Evolutionary conservation across 345 rosid genomes (phyloP), one percentile per base, ranked within the genome.

Genomic region (Dipteronia dyeriana): DNA sequence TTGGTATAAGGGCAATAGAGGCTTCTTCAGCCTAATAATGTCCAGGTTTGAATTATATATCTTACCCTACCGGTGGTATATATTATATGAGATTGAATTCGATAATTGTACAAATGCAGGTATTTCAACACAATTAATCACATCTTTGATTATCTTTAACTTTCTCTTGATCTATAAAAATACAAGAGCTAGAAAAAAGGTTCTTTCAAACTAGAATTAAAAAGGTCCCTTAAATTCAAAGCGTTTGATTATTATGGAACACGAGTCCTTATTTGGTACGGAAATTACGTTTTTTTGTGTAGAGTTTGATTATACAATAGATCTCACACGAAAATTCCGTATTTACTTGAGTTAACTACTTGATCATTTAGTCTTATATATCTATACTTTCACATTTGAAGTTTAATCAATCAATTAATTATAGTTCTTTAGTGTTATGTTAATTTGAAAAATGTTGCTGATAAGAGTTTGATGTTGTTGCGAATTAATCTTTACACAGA

Each of bases 371-470:
- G 38, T 34, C 4, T 4, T 4, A 34, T 34, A 3, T 3, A 49
- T 49, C 4, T 49, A 49, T 14, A 12, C 14, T 49, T 49, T 49
- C 54, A 49, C 13, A 49, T 4, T 14, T 49, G 54, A 49, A 49
- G 20, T 56, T n/a, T n/a, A 34, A 34, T 34, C 38, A 57, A 57
- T 57, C 23, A 20, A 57, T n/a, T 57, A 57, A 57, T n/a, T n/a
- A n/a, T 57, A 57, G 25, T n/a, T 17, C 23, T 57, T 7, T 57
- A 57, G 62, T n/a, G 1, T 14, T 13, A 20, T n/a, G 63, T 31
- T n/a, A 34, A 34, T 34, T 34, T 75, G 45, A 5, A 31, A 67
- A 62, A 17, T 75, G 70, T 45, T 41, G 73, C 77, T 56, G 20
- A 39, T 26, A 25, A 66, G 57, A 45, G 41, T 73, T 57, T 67